Conservation (phyloP, 345 rosid species). For the Laguncularia racemosa region DNA sequence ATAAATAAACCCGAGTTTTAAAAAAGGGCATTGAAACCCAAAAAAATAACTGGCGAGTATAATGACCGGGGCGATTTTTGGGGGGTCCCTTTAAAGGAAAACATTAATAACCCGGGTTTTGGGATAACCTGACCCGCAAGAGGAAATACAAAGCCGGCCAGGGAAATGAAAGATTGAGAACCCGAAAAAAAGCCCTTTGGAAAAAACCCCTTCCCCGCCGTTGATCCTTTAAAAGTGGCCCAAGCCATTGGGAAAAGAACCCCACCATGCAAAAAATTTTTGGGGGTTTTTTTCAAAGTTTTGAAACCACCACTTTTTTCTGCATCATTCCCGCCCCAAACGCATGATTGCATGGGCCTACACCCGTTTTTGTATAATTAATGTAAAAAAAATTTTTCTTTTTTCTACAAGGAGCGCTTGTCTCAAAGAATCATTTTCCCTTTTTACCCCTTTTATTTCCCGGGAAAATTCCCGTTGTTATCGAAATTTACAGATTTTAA, state of each 20-base stretch:
- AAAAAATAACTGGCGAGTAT: no score
- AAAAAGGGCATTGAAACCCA: no score
- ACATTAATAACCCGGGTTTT: no score
- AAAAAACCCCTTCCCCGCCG: slow-evolving; percentile 70
- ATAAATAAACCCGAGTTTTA: no score
- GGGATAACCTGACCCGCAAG: slow-evolving; percentile 55
- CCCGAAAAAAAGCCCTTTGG: slow-evolving; percentile 57
- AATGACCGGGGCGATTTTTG: no score
- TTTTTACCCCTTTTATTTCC: no score
- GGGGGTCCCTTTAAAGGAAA: no score
- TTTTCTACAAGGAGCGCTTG: no score
- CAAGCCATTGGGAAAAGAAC: slow-evolving; percentile 56
- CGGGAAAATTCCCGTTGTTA: no score
- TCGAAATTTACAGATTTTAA: no score
- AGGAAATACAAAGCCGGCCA: slow-evolving; percentile 51
- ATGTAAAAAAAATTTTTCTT: no score
- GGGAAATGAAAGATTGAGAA: slow-evolving; percentile 58
- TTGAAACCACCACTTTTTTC: slow-evolving; percentile 58
- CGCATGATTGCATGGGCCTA: slow-evolving; percentile 41
- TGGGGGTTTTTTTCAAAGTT: slow-evolving; percentile 58
- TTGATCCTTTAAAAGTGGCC: slow-evolving; percentile 72
- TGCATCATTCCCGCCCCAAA: slow-evolving; percentile 34
- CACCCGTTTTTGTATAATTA: slow-evolving; percentile 21
- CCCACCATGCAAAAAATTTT: slow-evolving; percentile 60
- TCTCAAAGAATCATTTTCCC: no score